A percentile compares a stretch with the other conserved stretches of the same genome.
Conservation (phyloP, 495 filamentous ascomycete genomes). For the Aspergillus diversus region DNA sequence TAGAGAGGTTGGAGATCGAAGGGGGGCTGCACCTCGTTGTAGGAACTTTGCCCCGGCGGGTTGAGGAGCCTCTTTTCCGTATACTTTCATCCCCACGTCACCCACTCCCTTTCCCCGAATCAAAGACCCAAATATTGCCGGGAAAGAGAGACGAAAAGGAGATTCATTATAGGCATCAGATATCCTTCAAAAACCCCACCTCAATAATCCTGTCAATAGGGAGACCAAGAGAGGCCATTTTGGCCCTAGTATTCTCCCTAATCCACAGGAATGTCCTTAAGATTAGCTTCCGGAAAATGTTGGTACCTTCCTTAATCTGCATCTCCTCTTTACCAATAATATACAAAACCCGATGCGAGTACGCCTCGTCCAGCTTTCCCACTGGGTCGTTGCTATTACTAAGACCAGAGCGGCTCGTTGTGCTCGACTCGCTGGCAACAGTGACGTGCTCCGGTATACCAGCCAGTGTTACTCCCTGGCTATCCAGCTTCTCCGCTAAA, state of each 20-base stretch:
- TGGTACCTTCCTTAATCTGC: conserved; percentile 50
- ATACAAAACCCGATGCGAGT: conserved; percentile 65
- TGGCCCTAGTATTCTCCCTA: conserved; percentile 68
- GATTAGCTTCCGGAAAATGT: conserved; percentile 48
- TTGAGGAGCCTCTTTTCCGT: too few relatives aligned
- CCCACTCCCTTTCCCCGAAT: too few relatives aligned
- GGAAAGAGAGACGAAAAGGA: not conserved
- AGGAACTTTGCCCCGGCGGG: too few relatives aligned
- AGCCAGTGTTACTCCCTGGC: conserved; percentile 21
- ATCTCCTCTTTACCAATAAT: conserved; percentile 76
- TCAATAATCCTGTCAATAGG: conserved; percentile 66
- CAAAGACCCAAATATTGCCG: not conserved
- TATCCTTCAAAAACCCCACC: conserved; percentile 69
- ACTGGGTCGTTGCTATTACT: conserved; percentile 1
- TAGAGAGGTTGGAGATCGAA: too few relatives aligned
- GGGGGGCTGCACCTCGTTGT: too few relatives aligned
- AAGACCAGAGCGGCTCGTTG: conserved; percentile 6
- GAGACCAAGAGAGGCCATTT: conserved; percentile 63
- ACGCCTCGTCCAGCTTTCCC: conserved; percentile 56
- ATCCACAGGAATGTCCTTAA: conserved; percentile 67
- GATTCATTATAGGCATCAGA: not conserved
- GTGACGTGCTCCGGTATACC: not conserved
- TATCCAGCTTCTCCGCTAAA: conserved; percentile 32
- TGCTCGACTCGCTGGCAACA: conserved; percentile 4
- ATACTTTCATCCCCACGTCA: too few relatives aligned